Conservation (phyloP, 495 filamentous ascomycete genomes). For the Aspergillus asperescens region DNA sequence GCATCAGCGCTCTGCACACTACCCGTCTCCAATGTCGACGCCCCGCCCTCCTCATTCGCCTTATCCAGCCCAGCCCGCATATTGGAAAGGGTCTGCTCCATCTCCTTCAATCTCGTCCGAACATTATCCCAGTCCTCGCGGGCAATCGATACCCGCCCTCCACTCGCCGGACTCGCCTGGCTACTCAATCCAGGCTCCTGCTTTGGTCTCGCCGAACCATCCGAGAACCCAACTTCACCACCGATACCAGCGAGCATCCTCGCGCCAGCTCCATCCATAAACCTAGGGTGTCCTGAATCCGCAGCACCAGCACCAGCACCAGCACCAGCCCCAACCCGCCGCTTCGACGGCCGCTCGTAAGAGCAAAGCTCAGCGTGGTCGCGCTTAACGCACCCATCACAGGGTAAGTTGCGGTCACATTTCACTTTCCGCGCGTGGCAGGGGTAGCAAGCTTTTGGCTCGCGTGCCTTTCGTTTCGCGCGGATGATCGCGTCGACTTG, state of each 20-base stretch:
- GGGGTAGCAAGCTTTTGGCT: slow-evolving; percentile 62
- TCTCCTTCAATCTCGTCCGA: slow-evolving; percentile 36
- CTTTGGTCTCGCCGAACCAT: slow-evolving; percentile 23
- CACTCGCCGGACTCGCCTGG: slow-evolving; percentile 17
- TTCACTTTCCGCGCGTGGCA: slow-evolving; percentile 70
- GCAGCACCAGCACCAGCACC: too few species aligned
- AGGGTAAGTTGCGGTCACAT: slow-evolving; percentile 68
- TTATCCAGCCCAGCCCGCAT: slow-evolving; percentile 40
- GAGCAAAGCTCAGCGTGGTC: slow-evolving; percentile 67
- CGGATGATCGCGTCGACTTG: slow-evolving; percentile 49
- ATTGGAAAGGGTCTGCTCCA: slow-evolving; percentile 40
- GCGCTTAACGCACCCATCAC: slow-evolving; percentile 68
- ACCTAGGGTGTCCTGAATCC: slow-evolving; percentile 27
- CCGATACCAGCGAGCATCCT: slow-evolving; percentile 13
- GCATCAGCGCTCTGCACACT: slow-evolving; percentile 60
- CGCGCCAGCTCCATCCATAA: slow-evolving; percentile 27
- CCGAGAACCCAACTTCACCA: slow-evolving; percentile 22
- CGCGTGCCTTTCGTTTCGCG: slow-evolving; percentile 45
- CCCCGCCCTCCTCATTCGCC: slow-evolving; percentile 28
- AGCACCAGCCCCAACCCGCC: slow-evolving; percentile 33
- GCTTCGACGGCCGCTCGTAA: slow-evolving; percentile 63
- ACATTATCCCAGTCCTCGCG: slow-evolving; percentile 47
- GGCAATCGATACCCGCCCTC: slow-evolving; percentile 37
- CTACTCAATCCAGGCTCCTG: slow-evolving; percentile 23
- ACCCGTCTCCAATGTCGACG: slow-evolving; percentile 28